Conservation (phyloP, 2,329 filamentous ascomycete genomes). For the Botrytis squamosa region DNA sequence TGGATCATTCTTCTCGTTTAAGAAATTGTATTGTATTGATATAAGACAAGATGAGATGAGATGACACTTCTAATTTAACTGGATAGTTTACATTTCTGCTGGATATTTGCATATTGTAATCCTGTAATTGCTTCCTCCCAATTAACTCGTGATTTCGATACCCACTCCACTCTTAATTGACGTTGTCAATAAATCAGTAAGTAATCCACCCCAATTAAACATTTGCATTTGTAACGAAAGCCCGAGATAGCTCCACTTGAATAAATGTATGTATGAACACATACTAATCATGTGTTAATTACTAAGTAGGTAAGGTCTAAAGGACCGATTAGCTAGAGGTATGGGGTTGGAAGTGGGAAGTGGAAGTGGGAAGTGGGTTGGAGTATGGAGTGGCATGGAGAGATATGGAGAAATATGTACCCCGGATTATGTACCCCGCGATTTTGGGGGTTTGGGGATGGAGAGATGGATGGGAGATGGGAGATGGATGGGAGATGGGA, state of each 20-base stretch:
- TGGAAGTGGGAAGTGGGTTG: background rate
- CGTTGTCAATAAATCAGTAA: background rate
- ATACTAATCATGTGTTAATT: background rate
- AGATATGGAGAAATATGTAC: background rate
- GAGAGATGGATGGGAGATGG: background rate
- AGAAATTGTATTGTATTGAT: constrained; percentile 13
- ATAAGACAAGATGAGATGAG: constrained; percentile 1
- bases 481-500: background rate
- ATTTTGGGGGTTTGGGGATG: background rate
- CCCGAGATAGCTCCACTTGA: background rate
- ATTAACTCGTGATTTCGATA: background rate
- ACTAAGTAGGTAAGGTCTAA: background rate
- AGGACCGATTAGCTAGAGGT: background rate
- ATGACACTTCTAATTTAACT: background rate
- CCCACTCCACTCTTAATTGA: background rate
- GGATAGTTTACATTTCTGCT: background rate
- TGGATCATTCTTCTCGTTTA: background rate
- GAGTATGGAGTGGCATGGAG: no score
- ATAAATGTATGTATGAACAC: background rate
- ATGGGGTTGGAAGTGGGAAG: background rate
- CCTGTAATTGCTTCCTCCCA: background rate
- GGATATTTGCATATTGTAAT: background rate
- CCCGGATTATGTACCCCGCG: background rate
- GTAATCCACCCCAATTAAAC: background rate
- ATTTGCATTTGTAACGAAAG: background rate